phyloP scores from a whole-genome alignment of 2,329 filamentous ascomycete genomes.

The Fusarium sp. region DNA sequence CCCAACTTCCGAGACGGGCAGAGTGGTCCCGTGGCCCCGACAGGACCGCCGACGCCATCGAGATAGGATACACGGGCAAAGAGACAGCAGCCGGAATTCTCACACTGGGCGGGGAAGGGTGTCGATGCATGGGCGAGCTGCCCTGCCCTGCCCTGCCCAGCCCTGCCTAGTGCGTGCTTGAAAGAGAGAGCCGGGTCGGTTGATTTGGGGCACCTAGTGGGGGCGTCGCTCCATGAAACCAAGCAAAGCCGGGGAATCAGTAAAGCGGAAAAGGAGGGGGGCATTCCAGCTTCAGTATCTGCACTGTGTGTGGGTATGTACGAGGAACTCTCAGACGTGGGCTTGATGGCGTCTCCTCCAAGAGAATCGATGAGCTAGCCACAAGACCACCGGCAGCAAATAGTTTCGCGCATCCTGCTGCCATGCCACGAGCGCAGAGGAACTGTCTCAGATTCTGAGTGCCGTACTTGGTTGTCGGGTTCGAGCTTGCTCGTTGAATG shows the following conservation, averaged over 20 bases:
- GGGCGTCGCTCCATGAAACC: constrained; percentile 34
- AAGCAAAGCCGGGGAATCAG: constrained; percentile 26
- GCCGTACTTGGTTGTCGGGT: constrained; percentile 17
- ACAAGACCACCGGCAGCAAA: constrained; percentile 22
- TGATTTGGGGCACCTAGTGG: constrained; percentile 16
- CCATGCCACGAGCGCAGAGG: constrained; percentile 11
- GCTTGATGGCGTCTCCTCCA: constrained; percentile 9
- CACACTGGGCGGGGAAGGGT: constrained; percentile 40
- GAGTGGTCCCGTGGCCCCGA: constrained; percentile 38
- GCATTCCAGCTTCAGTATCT: constrained; percentile 4
- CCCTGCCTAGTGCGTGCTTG: constrained; percentile 1
- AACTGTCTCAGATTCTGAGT: constrained; percentile 29
- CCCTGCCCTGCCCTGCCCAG: background rate
- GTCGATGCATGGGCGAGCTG: constrained; percentile 18
- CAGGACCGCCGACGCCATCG: constrained; percentile 29
- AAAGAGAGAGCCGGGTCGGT: background rate
- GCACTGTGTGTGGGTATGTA: constrained; percentile 6
- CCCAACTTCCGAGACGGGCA: constrained; percentile 39
- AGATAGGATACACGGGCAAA: constrained; percentile 16
- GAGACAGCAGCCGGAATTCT: constrained; percentile 20
- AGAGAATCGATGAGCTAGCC: constrained; percentile 16
- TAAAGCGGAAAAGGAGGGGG: constrained; percentile 15
- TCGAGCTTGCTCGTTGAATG: constrained; percentile 6
- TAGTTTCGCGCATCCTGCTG: constrained; percentile 27
- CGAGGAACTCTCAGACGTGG: background rate